These are phyloP conservation scores for Cyclotella sp. DNA, from an alignment of 108 stramenopile species.

Conservation along the genomic window DNA sequence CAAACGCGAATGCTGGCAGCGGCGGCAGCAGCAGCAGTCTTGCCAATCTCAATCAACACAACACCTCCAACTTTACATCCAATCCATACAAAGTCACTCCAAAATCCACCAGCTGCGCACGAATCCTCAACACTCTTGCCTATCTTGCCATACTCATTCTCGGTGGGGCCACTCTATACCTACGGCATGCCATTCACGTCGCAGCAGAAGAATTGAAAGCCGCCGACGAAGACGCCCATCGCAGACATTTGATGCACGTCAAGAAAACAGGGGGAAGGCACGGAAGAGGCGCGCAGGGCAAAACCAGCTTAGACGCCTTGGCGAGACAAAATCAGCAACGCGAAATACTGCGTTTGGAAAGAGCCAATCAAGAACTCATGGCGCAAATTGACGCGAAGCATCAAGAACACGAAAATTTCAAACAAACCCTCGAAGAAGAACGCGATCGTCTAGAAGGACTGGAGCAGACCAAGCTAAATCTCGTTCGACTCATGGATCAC, in stretches of 20 bases:
- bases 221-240: not conserved
- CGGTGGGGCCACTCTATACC: not conserved
- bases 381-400: not conserved
- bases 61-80: not conserved
- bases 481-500: not conserved
- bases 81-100: constrained; percentile 1
- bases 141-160: not conserved
- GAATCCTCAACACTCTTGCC: not conserved
- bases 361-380: not conserved
- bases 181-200: constrained; percentile 1
- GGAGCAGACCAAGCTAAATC: not conserved
- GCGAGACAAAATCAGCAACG: not conserved
- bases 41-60: not conserved
- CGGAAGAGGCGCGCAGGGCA: not conserved
- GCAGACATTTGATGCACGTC: not conserved
- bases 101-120: not conserved
- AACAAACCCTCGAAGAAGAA: not conserved
- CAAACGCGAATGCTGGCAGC: not conserved
- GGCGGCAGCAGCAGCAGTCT: not conserved
- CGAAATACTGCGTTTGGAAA: not conserved
- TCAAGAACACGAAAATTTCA: not conserved
- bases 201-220: not conserved
- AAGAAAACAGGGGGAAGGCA: constrained; percentile 11
- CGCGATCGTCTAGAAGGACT: not conserved
- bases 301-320: not conserved